Conservation (phyloP, 805 yeast genomes). For the Candida peoriensis region DNA sequence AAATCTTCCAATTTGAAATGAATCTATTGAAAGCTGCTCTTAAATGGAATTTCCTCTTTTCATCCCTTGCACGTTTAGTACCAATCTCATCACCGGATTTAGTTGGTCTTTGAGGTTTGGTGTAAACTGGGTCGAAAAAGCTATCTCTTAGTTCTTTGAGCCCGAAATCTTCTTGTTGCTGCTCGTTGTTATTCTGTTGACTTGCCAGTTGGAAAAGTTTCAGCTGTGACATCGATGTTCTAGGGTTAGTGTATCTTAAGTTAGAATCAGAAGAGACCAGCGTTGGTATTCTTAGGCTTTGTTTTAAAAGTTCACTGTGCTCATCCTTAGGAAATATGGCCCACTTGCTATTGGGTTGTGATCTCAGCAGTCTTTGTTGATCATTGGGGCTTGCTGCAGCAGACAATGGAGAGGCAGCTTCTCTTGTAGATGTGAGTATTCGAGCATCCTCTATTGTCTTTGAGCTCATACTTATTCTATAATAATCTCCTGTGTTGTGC, state of each 20-base stretch:
- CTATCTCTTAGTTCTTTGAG: constrained; percentile 45
- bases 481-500: too few relatives aligned
- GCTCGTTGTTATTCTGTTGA: constrained; percentile 8
- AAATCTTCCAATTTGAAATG: constrained; percentile 13
- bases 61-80: not conserved
- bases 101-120: constrained; percentile 20
- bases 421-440: too few relatives aligned
- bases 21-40: not conserved
- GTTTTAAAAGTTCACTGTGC: not conserved
- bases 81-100: not conserved
- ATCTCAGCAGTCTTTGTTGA: too few relatives aligned
- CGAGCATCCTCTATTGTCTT: too few relatives aligned
- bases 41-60: not conserved
- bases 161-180: constrained; percentile 28
- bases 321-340: not conserved
- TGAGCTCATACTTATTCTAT: too few relatives aligned
- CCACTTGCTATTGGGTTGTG: too few relatives aligned
- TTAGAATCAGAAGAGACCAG: not conserved
- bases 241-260: constrained; percentile 14
- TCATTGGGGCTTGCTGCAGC: too few relatives aligned
- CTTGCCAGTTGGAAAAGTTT: constrained; percentile 24
- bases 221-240: constrained; percentile 32
- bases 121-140: constrained; percentile 41
- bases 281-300: not conserved
- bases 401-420: too few relatives aligned